These are phyloP conservation scores for Zasmidium cellare DNA, from an alignment of 2,329 filamentous ascomycete species.

Conservation along the genomic window DNA sequence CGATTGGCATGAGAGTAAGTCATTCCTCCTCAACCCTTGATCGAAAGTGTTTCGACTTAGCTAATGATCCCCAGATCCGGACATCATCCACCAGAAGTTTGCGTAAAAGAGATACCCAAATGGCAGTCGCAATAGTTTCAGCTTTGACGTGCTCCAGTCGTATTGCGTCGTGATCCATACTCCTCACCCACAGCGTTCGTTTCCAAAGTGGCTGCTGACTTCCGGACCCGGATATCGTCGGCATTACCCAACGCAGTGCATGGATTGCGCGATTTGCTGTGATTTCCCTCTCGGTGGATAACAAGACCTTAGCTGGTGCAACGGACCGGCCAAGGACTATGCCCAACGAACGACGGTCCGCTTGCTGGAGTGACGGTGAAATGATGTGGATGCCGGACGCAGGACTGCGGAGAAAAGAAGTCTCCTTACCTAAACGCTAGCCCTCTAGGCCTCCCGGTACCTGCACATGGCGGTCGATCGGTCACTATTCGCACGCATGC, in stretches of 20 bases:
- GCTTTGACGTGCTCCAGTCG: slow-evolving; percentile 1
- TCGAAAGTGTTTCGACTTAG: slow-evolving; percentile 10
- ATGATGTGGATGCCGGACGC: neutral
- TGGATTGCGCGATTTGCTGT: neutral
- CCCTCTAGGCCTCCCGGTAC: slow-evolving; percentile 2
- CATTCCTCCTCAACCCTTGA: slow-evolving; percentile 10
- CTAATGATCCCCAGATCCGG: slow-evolving; percentile 59
- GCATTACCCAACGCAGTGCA: neutral
- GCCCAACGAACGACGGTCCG: neutral
- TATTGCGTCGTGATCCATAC: neutral
- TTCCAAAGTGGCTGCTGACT: neutral
- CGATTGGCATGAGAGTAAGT: slow-evolving; percentile 89
- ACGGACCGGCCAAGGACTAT: neutral
- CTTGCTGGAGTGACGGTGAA: neutral
- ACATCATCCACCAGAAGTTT: slow-evolving; percentile 98
- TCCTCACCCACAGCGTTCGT: neutral
- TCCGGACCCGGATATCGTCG: neutral
- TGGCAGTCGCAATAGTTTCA: slow-evolving; percentile 7
- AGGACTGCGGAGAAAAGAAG: neutral
- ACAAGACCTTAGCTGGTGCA: neutral
- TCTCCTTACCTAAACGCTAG: slow-evolving; percentile 1
- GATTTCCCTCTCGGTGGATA: neutral
- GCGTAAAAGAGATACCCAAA: slow-evolving; percentile 55
- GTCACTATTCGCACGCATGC: slow-evolving; percentile 1
- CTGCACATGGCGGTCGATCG: slow-evolving; percentile 5